Evolutionary conservation across 169 alveolate genomes (phyloP), one percentile per base, ranked within the genome.

Genomic region (Neospora caninum): DNA sequence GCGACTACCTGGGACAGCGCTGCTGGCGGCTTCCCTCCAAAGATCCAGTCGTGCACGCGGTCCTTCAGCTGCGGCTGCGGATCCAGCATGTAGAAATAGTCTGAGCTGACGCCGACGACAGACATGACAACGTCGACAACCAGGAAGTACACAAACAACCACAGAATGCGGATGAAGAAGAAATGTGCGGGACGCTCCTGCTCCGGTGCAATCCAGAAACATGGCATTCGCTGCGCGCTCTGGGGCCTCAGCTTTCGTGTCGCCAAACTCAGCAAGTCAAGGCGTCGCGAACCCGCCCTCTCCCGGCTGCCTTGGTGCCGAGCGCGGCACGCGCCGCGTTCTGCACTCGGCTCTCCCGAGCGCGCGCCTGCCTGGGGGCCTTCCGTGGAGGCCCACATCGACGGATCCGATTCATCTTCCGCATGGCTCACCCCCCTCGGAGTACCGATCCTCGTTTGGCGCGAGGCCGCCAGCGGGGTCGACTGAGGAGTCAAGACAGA

Each of bases 1-100:
- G 89, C 27, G 89, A 82, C 67, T 13, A 7, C 4, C 89, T 39
- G 39, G 34, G 89, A 9, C 31, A 82, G 41, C 27, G 31, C 67
- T 25, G 89, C 4, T 64, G 64, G n/a, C 2, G 89, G 89, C 0
- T 4, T 42, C 67, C 89, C 89, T 0, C 67, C 67, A 6, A 82
- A 25, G 25, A 82, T 42, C 89, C 53, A 42, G 89, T 82, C 89
- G 41, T 82, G 89, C 13, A 82, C n/a, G 41, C 89, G 54, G 39
- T 82, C 89, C 34, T 38, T 22, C 64, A 82, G 89, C 89, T 82
- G 31, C 34, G 89, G 89, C 89, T 82, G 89, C 38, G 89, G 89
- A 27, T 82, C 64, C 18, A 6, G 4, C 69, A 41, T 25, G 64
- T 82, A 82, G 25, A 82, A 27, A 13, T 41, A 42, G 89, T 82